Evolutionary conservation across 345 rosid genomes (phyloP).

Genomic region (Abelmoschus esculentus): DNA sequence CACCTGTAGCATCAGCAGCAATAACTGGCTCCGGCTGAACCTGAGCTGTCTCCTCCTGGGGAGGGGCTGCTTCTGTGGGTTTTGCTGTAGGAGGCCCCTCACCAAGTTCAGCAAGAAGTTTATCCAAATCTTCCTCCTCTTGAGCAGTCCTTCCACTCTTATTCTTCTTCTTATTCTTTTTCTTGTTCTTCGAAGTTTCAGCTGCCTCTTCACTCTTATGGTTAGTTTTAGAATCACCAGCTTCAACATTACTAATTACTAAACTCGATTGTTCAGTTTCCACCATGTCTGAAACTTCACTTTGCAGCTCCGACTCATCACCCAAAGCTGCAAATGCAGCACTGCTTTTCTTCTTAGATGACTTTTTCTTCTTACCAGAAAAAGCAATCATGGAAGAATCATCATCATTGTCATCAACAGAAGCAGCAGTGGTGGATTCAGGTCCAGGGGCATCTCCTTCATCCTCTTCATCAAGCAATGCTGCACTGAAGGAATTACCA

Average conservation of each 20-base stretch:
- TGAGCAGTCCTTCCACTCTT: slow-evolving; percentile 85
- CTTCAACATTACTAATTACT: slow-evolving; percentile 18
- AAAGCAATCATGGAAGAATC: slow-evolving; percentile 31
- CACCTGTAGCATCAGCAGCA: slow-evolving; percentile 31
- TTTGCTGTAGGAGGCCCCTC: slow-evolving; percentile 36
- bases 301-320: slow-evolving; percentile 21
- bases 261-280: slow-evolving; percentile 8
- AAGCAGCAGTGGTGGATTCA: slow-evolving; percentile 15
- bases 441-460: slow-evolving; percentile 31
- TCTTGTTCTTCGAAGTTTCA: slow-evolving; percentile 69
- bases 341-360: slow-evolving; percentile 58
- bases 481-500: slow-evolving; percentile 39
- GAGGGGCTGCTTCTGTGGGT: slow-evolving; percentile 29
- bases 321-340: slow-evolving; percentile 27
- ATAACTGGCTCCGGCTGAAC: slow-evolving; percentile 39
- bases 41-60: slow-evolving; percentile 43
- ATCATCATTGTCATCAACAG: slow-evolving; percentile 23
- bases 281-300: slow-evolving; percentile 22
- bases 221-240: slow-evolving; percentile 21
- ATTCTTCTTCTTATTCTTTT: slow-evolving; percentile 69
- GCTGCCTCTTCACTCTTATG: slow-evolving; percentile 37
- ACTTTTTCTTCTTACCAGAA: slow-evolving; percentile 52
- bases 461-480: slow-evolving; percentile 47
- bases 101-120: slow-evolving; percentile 86
- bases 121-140: slow-evolving; percentile 94